These are phyloP conservation scores for Nidularia sp. DNA, from an alignment of 768 basidiomycete species.

Conservation along the genomic window DNA sequence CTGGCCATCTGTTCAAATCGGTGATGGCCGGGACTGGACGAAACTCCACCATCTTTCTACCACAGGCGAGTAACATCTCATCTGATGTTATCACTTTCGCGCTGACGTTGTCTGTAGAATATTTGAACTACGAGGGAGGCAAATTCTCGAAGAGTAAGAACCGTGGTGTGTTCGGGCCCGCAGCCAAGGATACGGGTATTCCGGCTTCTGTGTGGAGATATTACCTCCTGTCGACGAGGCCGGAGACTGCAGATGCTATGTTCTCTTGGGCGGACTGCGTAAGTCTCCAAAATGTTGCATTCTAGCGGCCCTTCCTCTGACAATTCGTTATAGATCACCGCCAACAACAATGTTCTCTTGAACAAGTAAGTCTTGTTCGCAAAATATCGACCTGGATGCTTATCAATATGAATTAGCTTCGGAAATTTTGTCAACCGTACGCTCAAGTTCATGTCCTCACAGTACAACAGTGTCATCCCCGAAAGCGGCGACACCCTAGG, in stretches of 20 bases:
- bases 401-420: slow-evolving; percentile 46
- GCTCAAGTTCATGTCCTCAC: slow-evolving; percentile 87
- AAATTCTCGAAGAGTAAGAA: slow-evolving; percentile 99
- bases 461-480: slow-evolving; percentile 77
- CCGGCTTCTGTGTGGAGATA: slow-evolving; percentile 96
- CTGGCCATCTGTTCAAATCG: slow-evolving; percentile 87
- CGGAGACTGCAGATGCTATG: slow-evolving; percentile 91
- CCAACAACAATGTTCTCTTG: slow-evolving; percentile 89
- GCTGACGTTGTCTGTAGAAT: slow-evolving; percentile 50
- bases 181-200: slow-evolving; percentile 89
- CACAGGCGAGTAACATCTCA: slow-evolving; percentile 59
- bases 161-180: slow-evolving; percentile 95
- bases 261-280: slow-evolving; percentile 97
- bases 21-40: slow-evolving; percentile 90
- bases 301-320: not conserved
- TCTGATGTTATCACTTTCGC: not conserved
- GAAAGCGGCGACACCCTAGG: slow-evolving; percentile 71
- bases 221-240: slow-evolving; percentile 87
- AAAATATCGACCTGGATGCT: not conserved
- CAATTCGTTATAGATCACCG: slow-evolving; percentile 57
- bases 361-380: slow-evolving; percentile 65
- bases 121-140: slow-evolving; percentile 96
- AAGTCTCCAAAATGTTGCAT: slow-evolving; percentile 18
- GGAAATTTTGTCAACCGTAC: slow-evolving; percentile 97
- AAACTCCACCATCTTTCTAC: slow-evolving; percentile 91